Conservation (phyloP, 352 stramenopile genomes). For the Pilasporangium apinafurcum region DNA sequence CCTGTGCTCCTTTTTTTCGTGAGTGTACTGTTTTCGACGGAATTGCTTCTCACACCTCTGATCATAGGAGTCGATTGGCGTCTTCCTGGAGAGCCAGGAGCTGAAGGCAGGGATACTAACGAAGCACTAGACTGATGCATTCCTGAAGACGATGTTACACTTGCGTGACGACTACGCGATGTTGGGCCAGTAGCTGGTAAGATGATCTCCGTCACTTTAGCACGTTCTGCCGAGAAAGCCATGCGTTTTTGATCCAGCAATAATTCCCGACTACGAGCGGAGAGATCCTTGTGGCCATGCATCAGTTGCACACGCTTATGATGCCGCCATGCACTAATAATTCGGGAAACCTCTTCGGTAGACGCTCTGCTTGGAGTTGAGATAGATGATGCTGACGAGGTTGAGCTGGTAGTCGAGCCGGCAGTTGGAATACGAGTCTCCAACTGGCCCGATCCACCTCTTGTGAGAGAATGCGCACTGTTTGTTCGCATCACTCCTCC, state of each 20-base stretch:
- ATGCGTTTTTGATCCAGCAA: slow-evolving; percentile 86
- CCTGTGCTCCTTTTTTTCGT: slow-evolving; percentile 53
- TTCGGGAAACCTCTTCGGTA: slow-evolving; percentile 62
- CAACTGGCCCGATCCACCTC: slow-evolving; percentile 29
- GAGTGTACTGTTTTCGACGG: slow-evolving; percentile 28
- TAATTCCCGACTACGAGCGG: slow-evolving; percentile 64
- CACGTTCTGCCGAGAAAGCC: slow-evolving; percentile 76
- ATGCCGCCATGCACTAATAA: slow-evolving; percentile 80
- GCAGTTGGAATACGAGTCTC: slow-evolving; percentile 41
- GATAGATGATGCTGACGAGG: slow-evolving; percentile 18
- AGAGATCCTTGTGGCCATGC: slow-evolving; percentile 84
- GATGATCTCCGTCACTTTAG: slow-evolving; percentile 83
- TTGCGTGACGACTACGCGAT: slow-evolving; percentile 44
- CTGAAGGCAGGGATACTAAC: slow-evolving; percentile 19
- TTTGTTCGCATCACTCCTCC: slow-evolving; percentile 39
- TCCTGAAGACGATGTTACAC: slow-evolving; percentile 30
- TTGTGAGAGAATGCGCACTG: slow-evolving; percentile 30
- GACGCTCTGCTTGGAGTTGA: slow-evolving; percentile 54
- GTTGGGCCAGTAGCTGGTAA: slow-evolving; percentile 46
- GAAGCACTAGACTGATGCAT: slow-evolving; percentile 34
- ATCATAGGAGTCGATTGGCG: slow-evolving; percentile 26
- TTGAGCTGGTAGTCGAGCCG: slow-evolving; percentile 26
- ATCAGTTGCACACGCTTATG: slow-evolving; percentile 86
- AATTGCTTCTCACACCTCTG: slow-evolving; percentile 38
- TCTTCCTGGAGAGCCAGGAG: slow-evolving; percentile 13